Percentiles rank a stretch among this genome's conserved stretches.
Conservation (phyloP, 2,329 filamentous ascomycete species). For the Venturia carpophila region DNA sequence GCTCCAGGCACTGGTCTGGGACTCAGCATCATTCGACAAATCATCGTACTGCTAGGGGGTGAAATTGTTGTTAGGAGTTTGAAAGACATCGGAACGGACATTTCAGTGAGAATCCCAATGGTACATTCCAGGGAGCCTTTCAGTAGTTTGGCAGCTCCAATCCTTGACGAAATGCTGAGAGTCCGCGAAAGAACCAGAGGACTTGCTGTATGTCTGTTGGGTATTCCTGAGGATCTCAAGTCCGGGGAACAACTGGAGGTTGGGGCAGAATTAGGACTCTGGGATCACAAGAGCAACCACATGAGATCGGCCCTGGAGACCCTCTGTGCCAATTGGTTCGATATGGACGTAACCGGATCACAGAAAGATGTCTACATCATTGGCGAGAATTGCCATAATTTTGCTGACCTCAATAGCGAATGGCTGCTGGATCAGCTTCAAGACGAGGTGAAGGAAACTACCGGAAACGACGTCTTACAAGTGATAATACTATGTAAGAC, state of each 20-base stretch:
- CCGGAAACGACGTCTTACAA: neutral
- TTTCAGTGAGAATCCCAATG: constrained; percentile 18
- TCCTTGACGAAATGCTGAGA: neutral
- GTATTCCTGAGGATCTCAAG: neutral
- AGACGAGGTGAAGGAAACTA: neutral
- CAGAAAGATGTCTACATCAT: neutral
- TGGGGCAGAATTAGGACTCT: neutral
- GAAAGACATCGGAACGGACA: constrained; percentile 19
- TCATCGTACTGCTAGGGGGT: constrained; percentile 19
- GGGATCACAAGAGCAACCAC: neutral
- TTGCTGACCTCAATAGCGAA: neutral
- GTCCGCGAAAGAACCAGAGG: neutral
- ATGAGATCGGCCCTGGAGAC: neutral
- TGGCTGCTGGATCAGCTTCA: neutral
- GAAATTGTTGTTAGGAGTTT: constrained; percentile 19
- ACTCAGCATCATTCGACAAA: constrained; percentile 21
- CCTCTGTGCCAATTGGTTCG: neutral
- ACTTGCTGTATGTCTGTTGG: neutral
- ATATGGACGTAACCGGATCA: neutral
- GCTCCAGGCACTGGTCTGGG: constrained; percentile 21
- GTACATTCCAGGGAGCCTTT: neutral
- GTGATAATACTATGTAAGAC: neutral
- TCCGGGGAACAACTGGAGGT: neutral
- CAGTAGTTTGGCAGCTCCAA: neutral
- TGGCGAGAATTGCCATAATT: neutral